Base-by-base conservation (phyloP, 2,329 filamentous ascomycete species). In the Rachicladosporium sp. region DNA sequence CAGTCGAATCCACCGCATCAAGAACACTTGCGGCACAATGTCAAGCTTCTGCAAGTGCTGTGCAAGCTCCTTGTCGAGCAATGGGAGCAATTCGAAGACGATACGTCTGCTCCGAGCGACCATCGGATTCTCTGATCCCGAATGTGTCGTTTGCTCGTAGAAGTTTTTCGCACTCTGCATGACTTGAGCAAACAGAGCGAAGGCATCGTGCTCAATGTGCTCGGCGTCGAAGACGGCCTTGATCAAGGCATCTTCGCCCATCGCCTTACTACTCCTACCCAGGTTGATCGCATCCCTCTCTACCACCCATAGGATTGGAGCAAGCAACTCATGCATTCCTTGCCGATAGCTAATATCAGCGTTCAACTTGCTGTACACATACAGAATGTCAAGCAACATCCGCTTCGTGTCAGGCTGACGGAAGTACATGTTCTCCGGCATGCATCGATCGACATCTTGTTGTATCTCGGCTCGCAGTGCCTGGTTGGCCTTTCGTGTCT, bases 251-350 rank as follows among this genome's bases (percentile, higher is more conserved):
- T 57, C 55, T 37, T 56, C 49, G 31, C 51, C 53, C 37, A 56
- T 37, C 2, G 49, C 48, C 43, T 52, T 53, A 41, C 50, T 53
- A 7, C 43, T 43, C 7, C 46, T 33, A 61, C 54, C 34, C 51
- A 48, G 3, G 38, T 83, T 71, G 37, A 94, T 67, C 5, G 88
- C 81, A 63, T 98, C 91, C 50, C 80, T 71, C 50, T 88, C 78
- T 4, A 96, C 66, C 2, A 86, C 82, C 71, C 86, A 86, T 5
- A 95, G 67, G 30, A 98, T 78, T 0, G 91, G 88, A 0, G 91
- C 91, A 10, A 96, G 69, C 33, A 98, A 68, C 62, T 98, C 91
- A 58, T 98, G 91, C 89, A 98, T 98, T 8, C 91, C 91, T 64
- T 98, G 91, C n/a, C 91, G 78, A 58, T 98, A 98, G 10, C 86